Base-by-base conservation (phyloP, 31 red algal genomes). In the Pterothamnion heteromorphum region DNA sequence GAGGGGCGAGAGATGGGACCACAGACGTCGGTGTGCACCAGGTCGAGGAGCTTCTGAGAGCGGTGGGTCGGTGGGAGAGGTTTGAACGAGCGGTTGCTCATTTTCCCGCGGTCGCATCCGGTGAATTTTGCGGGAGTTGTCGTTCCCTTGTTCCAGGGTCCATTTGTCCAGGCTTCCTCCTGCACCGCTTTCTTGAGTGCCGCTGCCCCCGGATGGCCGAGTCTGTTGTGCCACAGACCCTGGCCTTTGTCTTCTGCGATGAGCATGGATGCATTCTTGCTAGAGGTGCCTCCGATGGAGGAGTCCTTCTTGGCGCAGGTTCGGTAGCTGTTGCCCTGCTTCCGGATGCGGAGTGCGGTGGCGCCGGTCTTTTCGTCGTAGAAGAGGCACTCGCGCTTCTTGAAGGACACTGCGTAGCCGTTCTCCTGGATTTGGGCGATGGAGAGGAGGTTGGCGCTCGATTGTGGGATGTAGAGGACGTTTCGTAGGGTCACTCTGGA, bases 1-100 rank as follows among this genome's bases (percentile, higher is more conserved):
- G 76, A 92, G 35, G 44, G 36, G 3, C 37, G 57, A 34, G 33
- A 51, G 24, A 92, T 84, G 2, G 41, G 90, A 34, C 80, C 90
- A 51, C 90, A 92, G 26, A 84, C 34, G 35, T 84, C 71, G 1
- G 90, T 81, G 41, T 81, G 72, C 36, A 91, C 34, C 3, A 82
- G n/a, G 36, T 80, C 21, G 2, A 39, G 33, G 1, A 1, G 1
- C 2, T 1, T 3, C 1, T 22, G 1, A 3, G 34, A 3, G 33
- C 80, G 80, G 0, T 39, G 1, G 1, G 21, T 3, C 34, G 35
- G 1, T 22, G 35, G 35, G 9, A 84, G 1, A 3, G 36, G 80
- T 22, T 84, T 84, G 31, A 38, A 39, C 1, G 80, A 39, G 2
- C 80, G 80, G 80, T 31, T 84, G 1, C 21, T 38, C 80, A 84